Base-by-base conservation (phyloP, 352 stramenopile genomes). In the Thraustochytrium striatum region DNA sequence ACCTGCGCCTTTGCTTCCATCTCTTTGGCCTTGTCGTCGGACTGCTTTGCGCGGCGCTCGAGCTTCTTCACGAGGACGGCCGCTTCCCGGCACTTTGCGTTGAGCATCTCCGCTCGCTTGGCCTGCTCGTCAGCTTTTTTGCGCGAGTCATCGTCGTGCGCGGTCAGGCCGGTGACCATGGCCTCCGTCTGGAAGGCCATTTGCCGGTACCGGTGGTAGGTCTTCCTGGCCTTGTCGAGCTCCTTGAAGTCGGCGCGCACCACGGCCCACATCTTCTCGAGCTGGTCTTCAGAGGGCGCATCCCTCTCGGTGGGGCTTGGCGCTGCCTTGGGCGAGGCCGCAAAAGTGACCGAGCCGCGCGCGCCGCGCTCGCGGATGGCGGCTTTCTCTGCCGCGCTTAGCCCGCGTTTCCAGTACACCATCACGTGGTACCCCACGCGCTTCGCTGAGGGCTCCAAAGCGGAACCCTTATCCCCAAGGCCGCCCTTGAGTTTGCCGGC, bases 141-240 rank as follows among this genome's bases (percentile, higher is more conserved):
- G 1, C 30, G 11, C 21, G 65, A 75, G 0, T 33, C 33, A 13
- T 70, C 35, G 28, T 70, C 59, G 41, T 70, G 53, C 21, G 30
- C 39, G 8, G 30, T 30, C 11, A 75, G 5, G 32, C 65, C 65
- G 36, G n/a, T 62, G 32, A 38, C 52, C 11, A 75, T 32, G 25
- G 65, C 65, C 30, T 75, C 65, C 36, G 65, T 39, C 44, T 61
- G 65, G 30, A 75, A 75, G n/a, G 32, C 44, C 52, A 75, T 75
- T 2, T 58, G 32, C 52, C 52, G 13, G 36, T 75, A 75, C 41
- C 61, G 44, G 25, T 3, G 11, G 36, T 75, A 43, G 41, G 44
- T 43, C 52, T 75, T 75, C 52, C 61, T 72, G 19, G 52, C 44
- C 11, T 75, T 75, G 0, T 58, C 65, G 1, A 75, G 43, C 21